A percentile compares a stretch with the other conserved stretches of the same genome.
Conservation (phyloP, 805 yeast species). For the Candida caryicola region DNA sequence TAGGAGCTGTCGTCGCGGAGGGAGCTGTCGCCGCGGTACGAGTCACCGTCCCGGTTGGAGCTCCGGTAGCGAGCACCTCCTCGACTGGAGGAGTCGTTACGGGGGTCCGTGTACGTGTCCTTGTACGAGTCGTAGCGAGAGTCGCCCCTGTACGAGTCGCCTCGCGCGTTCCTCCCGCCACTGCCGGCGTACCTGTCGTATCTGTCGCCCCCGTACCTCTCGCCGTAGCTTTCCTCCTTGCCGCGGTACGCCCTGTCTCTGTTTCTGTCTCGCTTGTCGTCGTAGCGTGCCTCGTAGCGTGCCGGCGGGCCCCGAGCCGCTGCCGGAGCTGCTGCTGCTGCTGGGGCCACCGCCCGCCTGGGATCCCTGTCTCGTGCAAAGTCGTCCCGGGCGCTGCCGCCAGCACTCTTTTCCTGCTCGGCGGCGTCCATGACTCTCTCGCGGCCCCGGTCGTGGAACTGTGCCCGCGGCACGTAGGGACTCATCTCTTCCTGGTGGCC, state of each 20-base stretch:
- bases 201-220: not conserved
- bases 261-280: not conserved
- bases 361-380: slow-evolving; percentile 3
- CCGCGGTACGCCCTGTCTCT: not conserved
- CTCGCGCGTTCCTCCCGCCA: slow-evolving; percentile 6
- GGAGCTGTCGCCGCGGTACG: no score
- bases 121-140: slow-evolving; percentile 12
- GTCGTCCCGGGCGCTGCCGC: not conserved
- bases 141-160: slow-evolving; percentile 1
- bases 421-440: slow-evolving; percentile 4
- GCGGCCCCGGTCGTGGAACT: slow-evolving; percentile 8
- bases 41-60: no score
- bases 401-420: not conserved
- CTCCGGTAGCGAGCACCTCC: no score
- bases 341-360: not conserved
- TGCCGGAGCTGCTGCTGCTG: no score
- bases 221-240: not conserved
- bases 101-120: slow-evolving; percentile 13
- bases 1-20: slow-evolving; percentile 8
- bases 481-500: slow-evolving; percentile 2
- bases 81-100: no score
- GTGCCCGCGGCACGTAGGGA: not conserved
- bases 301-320: slow-evolving; percentile 3
- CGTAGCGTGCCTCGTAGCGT: not conserved
- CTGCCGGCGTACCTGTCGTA: slow-evolving; percentile 5